A percentile compares a stretch with the other conserved stretches of the same genome.
Evolutionary conservation across 495 filamentous ascomycete genomes (phyloP).

Genomic region (Podospora didyma): DNA sequence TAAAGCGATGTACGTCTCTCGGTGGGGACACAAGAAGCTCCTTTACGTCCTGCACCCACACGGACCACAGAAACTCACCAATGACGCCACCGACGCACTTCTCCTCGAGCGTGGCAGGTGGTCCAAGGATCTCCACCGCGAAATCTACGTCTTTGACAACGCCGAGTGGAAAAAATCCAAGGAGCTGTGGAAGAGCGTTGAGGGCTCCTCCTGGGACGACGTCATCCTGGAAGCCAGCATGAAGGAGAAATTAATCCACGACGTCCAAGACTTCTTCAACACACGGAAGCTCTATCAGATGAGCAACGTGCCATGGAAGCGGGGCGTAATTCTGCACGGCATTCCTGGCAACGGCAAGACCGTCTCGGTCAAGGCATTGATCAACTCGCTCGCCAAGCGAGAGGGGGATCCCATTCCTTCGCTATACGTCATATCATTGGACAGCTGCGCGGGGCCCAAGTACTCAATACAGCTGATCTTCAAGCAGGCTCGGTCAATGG

Average conservation of each 20-base stretch:
- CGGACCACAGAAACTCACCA: background rate
- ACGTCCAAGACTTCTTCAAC: conserved; percentile 56
- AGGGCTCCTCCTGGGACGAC: conserved; percentile 53
- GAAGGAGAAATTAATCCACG: conserved; percentile 48
- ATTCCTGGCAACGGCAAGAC: conserved; percentile 57
- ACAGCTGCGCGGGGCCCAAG: conserved; percentile 29
- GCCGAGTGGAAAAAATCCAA: conserved; percentile 50
- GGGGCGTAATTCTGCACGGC: conserved; percentile 47
- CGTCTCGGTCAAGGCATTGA: conserved; percentile 55
- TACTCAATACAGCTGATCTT: conserved; percentile 41
- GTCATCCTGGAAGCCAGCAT: conserved; percentile 53
- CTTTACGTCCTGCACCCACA: conserved; percentile 40
- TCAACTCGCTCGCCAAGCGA: conserved; percentile 37
- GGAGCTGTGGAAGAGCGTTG: conserved; percentile 49
- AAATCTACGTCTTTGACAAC: conserved; percentile 56
- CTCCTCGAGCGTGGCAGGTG: conserved; percentile 42
- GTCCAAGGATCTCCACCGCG: conserved; percentile 44
- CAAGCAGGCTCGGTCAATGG: conserved; percentile 36
- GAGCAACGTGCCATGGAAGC: conserved; percentile 57
- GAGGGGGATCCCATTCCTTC: conserved; percentile 35
- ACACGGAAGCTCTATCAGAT: conserved; percentile 41
- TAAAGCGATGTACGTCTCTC: conserved; percentile 35
- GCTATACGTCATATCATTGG: conserved; percentile 54
- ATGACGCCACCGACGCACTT: conserved; percentile 40
- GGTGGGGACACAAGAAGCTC: conserved; percentile 13